Conservation (phyloP, 352 stramenopile species). For the Aphanomyces cochlioides region DNA sequence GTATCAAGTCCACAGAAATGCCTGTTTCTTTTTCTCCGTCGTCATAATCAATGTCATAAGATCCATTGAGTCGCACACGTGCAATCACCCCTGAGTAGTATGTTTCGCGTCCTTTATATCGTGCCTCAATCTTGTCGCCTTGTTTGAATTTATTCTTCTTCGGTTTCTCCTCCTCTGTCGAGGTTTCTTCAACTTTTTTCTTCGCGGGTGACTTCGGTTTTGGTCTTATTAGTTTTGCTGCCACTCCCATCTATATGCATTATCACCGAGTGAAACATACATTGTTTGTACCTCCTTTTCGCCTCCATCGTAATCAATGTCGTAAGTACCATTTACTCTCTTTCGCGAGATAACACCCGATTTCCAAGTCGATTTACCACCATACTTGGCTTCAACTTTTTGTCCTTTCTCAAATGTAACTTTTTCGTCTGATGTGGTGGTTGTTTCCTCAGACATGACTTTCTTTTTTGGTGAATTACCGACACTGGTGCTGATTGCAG, state of each 20-base stretch:
- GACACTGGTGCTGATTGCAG: neutral
- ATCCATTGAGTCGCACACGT: constrained; percentile 40
- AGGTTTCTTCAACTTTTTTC: constrained; percentile 16
- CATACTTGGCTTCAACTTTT: constrained; percentile 47
- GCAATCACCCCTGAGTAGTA: constrained; percentile 50
- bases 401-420: constrained; percentile 45
- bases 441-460: neutral
- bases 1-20: constrained; percentile 49
- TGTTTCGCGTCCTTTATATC: constrained; percentile 49
- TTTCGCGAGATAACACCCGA: constrained; percentile 47
- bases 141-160: constrained; percentile 30
- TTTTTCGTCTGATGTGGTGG: constrained; percentile 32
- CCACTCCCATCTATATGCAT: constrained; percentile 39
- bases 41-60: constrained; percentile 55
- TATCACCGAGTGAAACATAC: constrained; percentile 39
- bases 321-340: constrained; percentile 49
- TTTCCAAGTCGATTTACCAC: constrained; percentile 38
- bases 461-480: constrained; percentile 17
- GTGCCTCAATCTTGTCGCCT: constrained; percentile 44
- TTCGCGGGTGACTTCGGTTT: constrained; percentile 22
- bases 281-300: constrained; percentile 38
- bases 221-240: constrained; percentile 30
- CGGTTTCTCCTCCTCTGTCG: constrained; percentile 25
- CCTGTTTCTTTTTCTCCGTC: constrained; percentile 59
- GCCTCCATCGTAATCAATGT: constrained; percentile 57